A percentile compares a stretch with the other conserved stretches of the same genome.
Evolutionary conservation across 2,329 filamentous ascomycete genomes (phyloP).

Genomic region (Phialophora tarda): DNA sequence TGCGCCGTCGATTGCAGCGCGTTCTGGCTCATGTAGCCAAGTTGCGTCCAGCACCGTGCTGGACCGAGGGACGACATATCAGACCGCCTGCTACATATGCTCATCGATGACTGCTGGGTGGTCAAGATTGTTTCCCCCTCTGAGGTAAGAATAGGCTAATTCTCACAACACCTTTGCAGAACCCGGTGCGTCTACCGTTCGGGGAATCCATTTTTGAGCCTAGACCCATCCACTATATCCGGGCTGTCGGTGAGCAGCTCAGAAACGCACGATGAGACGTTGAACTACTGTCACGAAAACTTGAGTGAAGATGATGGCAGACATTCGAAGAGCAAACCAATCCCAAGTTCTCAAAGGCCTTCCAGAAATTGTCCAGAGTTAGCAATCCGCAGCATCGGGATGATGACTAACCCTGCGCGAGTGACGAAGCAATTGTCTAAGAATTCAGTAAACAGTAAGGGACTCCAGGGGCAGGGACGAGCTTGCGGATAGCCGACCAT

Average conservation of each 20-base stretch:
- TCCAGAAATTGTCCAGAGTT: conserved; percentile 23
- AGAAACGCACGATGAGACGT: conserved; percentile 1
- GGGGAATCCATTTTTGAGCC: conserved; percentile 11
- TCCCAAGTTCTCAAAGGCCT: conserved; percentile 8
- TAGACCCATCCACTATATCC: conserved; percentile 1
- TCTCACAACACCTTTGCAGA: neutral
- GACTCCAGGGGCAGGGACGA: conserved; percentile 7
- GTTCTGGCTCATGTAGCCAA: neutral
- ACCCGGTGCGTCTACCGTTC: conserved; percentile 14
- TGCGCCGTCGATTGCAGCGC: no score
- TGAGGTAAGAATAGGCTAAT: conserved; percentile 16
- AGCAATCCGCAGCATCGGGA: conserved; percentile 18
- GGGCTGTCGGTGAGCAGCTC: conserved; percentile 7
- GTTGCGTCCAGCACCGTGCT: neutral
- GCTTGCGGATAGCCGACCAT: conserved; percentile 27
- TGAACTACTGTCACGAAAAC: neutral
- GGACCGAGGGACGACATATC: neutral
- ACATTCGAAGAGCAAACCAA: conserved; percentile 16
- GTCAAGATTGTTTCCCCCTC: neutral
- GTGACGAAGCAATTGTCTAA: conserved; percentile 33
- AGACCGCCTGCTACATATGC: neutral
- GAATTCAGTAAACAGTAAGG: conserved; percentile 11
- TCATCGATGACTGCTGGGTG: neutral
- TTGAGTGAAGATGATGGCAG: conserved; percentile 12
- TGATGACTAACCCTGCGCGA: conserved; percentile 31